These are phyloP conservation scores for Phaffia rhodozyma DNA, from an alignment of 1,284 basidiomycete species.

Conservation along the genomic window DNA sequence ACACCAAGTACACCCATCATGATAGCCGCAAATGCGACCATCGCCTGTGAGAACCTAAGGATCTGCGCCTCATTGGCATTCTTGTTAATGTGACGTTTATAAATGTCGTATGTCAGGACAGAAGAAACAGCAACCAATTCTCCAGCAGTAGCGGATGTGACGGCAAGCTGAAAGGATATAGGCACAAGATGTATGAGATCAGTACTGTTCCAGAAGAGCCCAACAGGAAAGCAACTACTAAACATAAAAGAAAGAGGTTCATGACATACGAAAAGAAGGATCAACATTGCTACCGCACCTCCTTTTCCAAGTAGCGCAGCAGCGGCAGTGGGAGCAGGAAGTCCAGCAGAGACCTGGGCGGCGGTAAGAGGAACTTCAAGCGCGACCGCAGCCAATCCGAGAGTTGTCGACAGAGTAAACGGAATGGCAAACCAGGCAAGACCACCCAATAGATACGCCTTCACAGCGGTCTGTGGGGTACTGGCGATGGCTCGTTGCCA, in stretches of 20 bases:
- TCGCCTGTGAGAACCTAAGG: slow-evolving; percentile 41
- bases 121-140: slow-evolving; percentile 72
- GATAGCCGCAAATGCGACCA: slow-evolving; percentile 55
- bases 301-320: slow-evolving; percentile 62
- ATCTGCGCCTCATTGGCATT: slow-evolving; percentile 48
- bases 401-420: slow-evolving; percentile 41
- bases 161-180: slow-evolving; percentile 41
- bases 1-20: slow-evolving; percentile 69
- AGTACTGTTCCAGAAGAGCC: background rate
- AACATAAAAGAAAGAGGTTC: slow-evolving; percentile 16
- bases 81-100: slow-evolving; percentile 44
- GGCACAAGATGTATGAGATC: slow-evolving; percentile 19
- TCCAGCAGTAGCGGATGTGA: slow-evolving; percentile 75
- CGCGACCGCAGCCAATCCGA: slow-evolving; percentile 70
- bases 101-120: slow-evolving; percentile 49
- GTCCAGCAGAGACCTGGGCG: slow-evolving; percentile 63
- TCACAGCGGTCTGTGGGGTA: slow-evolving; percentile 66
- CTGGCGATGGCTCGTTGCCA: slow-evolving; percentile 78
- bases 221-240: too few species aligned
- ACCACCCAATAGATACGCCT: slow-evolving; percentile 81
- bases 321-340: slow-evolving; percentile 70
- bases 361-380: slow-evolving; percentile 45
- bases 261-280: slow-evolving; percentile 59
- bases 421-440: slow-evolving; percentile 78
- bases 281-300: slow-evolving; percentile 56